phyloP scores from a whole-genome alignment of 768 basidiomycete genomes.

The Mycena filopes region DNA sequence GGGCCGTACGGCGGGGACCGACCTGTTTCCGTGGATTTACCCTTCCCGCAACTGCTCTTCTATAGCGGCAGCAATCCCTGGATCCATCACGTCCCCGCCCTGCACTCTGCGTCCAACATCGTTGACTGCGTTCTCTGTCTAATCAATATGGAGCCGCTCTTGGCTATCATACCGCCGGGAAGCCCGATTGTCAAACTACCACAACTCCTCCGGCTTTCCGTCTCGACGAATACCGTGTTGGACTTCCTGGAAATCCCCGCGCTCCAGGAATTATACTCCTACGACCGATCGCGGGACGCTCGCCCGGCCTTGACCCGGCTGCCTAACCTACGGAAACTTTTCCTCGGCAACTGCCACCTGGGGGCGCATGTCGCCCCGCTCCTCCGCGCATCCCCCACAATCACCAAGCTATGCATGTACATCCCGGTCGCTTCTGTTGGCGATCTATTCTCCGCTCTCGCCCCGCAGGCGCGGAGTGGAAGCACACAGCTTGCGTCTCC shows the following conservation, averaged over 20 bases:
- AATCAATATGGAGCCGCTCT: no score
- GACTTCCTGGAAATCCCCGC: conserved; percentile 12
- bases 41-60: neutral
- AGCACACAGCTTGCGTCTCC: no score
- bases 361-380: neutral
- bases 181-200: neutral
- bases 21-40: neutral
- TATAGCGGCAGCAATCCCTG: conserved; percentile 6
- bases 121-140: conserved; percentile 10
- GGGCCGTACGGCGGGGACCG: no score
- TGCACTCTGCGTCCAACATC: conserved; percentile 4
- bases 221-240: neutral
- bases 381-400: neutral
- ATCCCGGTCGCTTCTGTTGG: neutral
- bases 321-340: neutral
- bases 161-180: neutral
- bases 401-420: neutral
- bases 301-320: neutral
- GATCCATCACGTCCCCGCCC: neutral
- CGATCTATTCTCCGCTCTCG: neutral
- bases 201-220: conserved; percentile 8
- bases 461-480: no score
- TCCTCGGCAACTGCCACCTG: neutral
- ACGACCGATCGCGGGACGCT: neutral
- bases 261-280: conserved; percentile 3